Evolutionary conservation across 257 asterid genomes (phyloP), one percentile per base, ranked within the genome.

Genomic region (Solanum ossicruentum): DNA sequence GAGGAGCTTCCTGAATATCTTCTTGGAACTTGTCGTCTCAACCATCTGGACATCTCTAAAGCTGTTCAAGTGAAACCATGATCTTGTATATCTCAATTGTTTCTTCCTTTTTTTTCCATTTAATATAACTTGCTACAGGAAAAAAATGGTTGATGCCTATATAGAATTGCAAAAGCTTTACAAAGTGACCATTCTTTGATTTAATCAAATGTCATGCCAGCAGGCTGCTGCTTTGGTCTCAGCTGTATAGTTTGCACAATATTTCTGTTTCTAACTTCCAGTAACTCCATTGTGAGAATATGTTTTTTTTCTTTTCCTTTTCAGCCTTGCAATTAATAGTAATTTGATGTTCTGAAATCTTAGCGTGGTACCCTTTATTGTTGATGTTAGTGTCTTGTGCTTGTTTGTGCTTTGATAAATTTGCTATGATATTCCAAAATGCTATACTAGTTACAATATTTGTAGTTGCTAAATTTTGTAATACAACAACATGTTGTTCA

Each of bases 1-100:
- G 98, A 96, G 49, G 99, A 96, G 92, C 92, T 96, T 84, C 99
- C 98, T 0, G 98, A 93, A 84, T 86, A 85, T 80, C 95, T 94
- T 52, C 88, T 96, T 4, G 99, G 98, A 65, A 93, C 98, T 9
- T 94, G 98, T 82, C 95, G 99, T 73, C 93, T 93, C 63, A 94
- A 93, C 89, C 98, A 93, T 88, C 91, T 94, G 17, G 98, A 96
- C 81, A 92, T 89, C 81, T 81, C 93, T 23, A 94, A 93, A 88
- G 87, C 98, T 3, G 90, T 93, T 82, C 86, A 85, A 2, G 85
- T 85, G 85, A 88, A 90, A 84, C 85, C 56, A 26, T 87, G 85
- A 82, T 75, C 55, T 45, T n/a, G 73, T 82, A 63, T 21, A 82
- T 61, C 71, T 52, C 57, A 41, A 55, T 23, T 61, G 8, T 54